Evolutionary conservation across 2,329 filamentous ascomycete genomes (phyloP), one percentile per base, ranked within the genome.

Genomic region (Talaromyces pinophilus): DNA sequence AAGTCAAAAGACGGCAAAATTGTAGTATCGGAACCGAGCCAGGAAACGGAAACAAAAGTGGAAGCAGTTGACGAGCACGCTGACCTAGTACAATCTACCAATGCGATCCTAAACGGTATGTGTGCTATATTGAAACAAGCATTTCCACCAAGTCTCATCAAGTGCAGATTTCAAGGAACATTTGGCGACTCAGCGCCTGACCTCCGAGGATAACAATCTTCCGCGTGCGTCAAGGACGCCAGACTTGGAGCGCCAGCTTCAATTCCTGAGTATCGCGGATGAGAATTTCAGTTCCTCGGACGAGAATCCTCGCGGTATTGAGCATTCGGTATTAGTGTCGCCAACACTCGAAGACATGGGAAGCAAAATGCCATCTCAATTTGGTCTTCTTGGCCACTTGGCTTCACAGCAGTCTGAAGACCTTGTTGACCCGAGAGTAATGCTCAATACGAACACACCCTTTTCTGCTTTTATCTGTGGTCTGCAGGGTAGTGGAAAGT

Each of bases 401-500:
- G 62, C 62, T 22, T 60, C 62, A 30, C 46, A 59, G 13, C 65
- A 64, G 28, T 57, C 65, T 17, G 59, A 67, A 44, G 65, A 67
- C 10, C 54, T 67, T 8, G 38, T 67, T 28, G 66, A 67, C 19
- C 66, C 66, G 15, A 50, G 66, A 19, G 62, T 67, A 28, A 67
- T 67, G 66, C 66, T 67, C 15, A 67, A 67, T 38, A 67, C 66
- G 6, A 67, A 67, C 4, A 65, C 63, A 5, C 66, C 66, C 5
- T 67, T 67, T 42, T 67, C 66, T 28, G 66, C 66, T 11, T 89
- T 89, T 72, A 85, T 90, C 22, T 90, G 87, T 67, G 87, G 87
- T 1, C 84, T 84, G 1, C 87, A 89, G 70, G 87, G 87, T 0
- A 85, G 83, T 50, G 87, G 87, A 0, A 89, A 89, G 70, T 86